phyloP scores from a whole-genome alignment of 306 rosid genomes.

The Crotalaria pallida region DNA sequence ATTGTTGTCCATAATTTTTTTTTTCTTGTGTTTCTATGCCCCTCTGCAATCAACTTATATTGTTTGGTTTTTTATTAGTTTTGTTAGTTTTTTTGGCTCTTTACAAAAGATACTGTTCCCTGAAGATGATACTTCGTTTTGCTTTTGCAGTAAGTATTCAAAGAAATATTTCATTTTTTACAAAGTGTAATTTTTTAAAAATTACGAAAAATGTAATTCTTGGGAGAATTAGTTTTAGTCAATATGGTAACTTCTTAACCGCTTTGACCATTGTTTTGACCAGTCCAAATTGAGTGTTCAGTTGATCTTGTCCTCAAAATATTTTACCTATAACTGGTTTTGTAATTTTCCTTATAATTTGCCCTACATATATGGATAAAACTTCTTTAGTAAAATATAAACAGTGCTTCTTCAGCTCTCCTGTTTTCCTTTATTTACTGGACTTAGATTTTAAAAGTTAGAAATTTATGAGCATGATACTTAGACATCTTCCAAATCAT shows the following conservation, averaged over 20 bases:
- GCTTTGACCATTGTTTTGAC: background rate
- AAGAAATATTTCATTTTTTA: conserved; percentile 8
- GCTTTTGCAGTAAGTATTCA: background rate
- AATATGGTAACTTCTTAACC: background rate
- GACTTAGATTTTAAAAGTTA: background rate
- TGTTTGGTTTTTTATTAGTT: background rate
- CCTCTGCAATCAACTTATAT: background rate
- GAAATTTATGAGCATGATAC: conserved; percentile 5
- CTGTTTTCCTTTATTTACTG: conserved; percentile 14
- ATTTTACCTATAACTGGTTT: background rate
- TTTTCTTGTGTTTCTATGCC: conserved; percentile 1
- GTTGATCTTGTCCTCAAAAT: background rate
- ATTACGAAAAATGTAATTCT: background rate
- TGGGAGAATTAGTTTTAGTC: background rate
- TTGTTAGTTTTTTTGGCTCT: conserved; percentile 12
- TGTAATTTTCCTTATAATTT: background rate
- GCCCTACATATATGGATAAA: conserved; percentile 4
- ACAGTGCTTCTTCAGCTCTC: background rate
- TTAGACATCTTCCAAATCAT: conserved; percentile 6
- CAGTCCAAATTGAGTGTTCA: conserved; percentile 5
- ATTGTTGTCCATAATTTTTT: conserved; percentile 5
- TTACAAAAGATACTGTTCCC: background rate
- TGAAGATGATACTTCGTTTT: background rate
- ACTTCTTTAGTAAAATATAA: background rate
- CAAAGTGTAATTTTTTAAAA: background rate